These are phyloP conservation scores for Cryptosporidium muris DNA, from an alignment of 169 alveolate genomes.

Conservation along the genomic window DNA sequence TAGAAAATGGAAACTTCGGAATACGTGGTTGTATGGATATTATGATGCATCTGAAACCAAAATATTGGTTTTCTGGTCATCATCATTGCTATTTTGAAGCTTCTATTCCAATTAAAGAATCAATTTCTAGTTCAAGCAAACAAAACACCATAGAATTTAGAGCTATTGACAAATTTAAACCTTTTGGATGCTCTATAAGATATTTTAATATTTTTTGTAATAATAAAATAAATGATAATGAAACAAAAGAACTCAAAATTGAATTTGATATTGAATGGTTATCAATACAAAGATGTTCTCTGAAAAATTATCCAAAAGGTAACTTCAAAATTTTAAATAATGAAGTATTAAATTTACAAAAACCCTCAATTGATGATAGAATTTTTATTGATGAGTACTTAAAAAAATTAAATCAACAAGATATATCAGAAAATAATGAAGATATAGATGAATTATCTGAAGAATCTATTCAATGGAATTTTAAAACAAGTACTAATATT, in stretches of 20 bases:
- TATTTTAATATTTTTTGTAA: slow-evolving; percentile 25
- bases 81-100: slow-evolving; percentile 82
- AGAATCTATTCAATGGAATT: too few species aligned
- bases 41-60: slow-evolving; percentile 75
- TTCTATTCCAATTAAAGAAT: slow-evolving; percentile 16
- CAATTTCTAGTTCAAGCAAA: background rate
- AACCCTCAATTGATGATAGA: slow-evolving; percentile 5
- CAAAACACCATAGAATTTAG: slow-evolving; percentile 45
- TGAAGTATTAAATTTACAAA: background rate
- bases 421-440: background rate
- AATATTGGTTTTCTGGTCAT: slow-evolving; percentile 82
- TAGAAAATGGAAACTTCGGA: slow-evolving; percentile 73
- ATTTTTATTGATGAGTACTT: slow-evolving; percentile 1
- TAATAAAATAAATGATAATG: background rate
- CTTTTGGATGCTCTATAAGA: slow-evolving; percentile 20
- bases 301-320: slow-evolving; percentile 30
- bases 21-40: slow-evolving; percentile 70
- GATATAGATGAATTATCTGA: background rate
- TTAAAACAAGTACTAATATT: too few species aligned
- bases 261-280: slow-evolving; percentile 56
- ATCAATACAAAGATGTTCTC: slow-evolving; percentile 33
- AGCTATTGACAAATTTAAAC: slow-evolving; percentile 63
- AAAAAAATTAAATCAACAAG: background rate
- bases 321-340: background rate
- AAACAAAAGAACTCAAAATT: slow-evolving; percentile 2